phyloP scores from a whole-genome alignment of 768 basidiomycete species.

The Boletus sensibilis region DNA sequence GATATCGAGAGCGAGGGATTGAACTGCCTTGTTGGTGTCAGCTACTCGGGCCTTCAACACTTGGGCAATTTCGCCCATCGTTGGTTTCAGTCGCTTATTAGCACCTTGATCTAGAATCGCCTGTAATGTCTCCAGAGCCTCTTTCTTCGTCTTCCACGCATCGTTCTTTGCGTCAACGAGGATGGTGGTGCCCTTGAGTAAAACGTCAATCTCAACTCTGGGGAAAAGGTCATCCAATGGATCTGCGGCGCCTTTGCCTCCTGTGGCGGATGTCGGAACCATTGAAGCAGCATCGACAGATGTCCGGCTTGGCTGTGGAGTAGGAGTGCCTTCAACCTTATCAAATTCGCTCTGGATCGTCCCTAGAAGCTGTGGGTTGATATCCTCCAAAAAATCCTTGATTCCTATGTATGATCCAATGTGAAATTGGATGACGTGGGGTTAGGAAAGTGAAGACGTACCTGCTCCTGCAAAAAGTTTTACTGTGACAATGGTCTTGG shows the following conservation, averaged over 20 bases:
- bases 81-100: slow-evolving; percentile 89
- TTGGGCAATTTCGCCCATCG: slow-evolving; percentile 89
- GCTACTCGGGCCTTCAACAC: slow-evolving; percentile 84
- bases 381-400: slow-evolving; percentile 88
- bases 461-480: slow-evolving; percentile 89
- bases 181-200: slow-evolving; percentile 82
- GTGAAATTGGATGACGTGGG: background rate
- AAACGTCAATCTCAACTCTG: slow-evolving; percentile 84
- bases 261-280: slow-evolving; percentile 42
- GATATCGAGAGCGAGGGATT: slow-evolving; percentile 85
- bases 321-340: slow-evolving; percentile 74
- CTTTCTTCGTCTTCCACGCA: slow-evolving; percentile 96
- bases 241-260: slow-evolving; percentile 47
- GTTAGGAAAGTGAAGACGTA: slow-evolving; percentile 34
- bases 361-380: slow-evolving; percentile 88
- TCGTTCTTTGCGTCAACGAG: slow-evolving; percentile 85
- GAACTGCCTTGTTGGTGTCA: slow-evolving; percentile 94
- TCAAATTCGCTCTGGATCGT: slow-evolving; percentile 93
- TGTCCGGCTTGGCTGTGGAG: slow-evolving; percentile 76
- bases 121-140: slow-evolving; percentile 84
- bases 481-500: slow-evolving; percentile 87
- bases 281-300: slow-evolving; percentile 71
- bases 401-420: slow-evolving; percentile 57
- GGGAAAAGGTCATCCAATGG: slow-evolving; percentile 94
- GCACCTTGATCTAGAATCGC: slow-evolving; percentile 83